Evolutionary conservation across 306 rosid genomes (phyloP), one percentile per base, ranked within the genome.

Genomic region (Cajanus cajan): DNA sequence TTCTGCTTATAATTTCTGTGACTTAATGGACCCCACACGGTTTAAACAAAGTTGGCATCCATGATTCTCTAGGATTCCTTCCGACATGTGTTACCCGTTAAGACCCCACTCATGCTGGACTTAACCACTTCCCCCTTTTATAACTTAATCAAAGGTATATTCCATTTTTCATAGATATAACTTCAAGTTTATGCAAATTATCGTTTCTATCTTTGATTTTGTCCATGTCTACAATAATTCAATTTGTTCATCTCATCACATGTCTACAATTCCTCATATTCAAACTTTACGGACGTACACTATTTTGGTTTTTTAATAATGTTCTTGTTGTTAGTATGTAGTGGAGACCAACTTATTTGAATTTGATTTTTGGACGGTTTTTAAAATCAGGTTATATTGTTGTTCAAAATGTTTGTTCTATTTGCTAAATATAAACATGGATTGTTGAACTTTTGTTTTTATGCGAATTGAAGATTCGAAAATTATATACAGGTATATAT

Each of bases 11-110:
- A 59, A 15, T 63, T 76, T 80, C 54, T 8, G 83, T 55, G 62
- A 39, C 54, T 64, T 48, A 55, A 65, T 76, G 94, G 98, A 81
- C 44, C 88, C 93, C 97, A 93, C 96, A 12, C 98, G 97, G 86
- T 91, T 89, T 91, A 87, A 87, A 84, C 82, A 85, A 86, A 87
- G 94, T 88, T 90, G 96, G 86, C 91, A 89, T 78, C 91, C 90
- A 90, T 90, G 72, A 86, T 85, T 83, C 80, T 84, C 76, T 13
- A 59, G 85, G 85, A 82, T 81, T 87, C 86, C 61, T 69, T 15
- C 87, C 85, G 88, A 89, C 96, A 87, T 74, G 83, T 80, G 80
- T 69, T 90, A 87, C 86, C 89, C 88, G 85, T 88, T 83, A 81
- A 67, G 88, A 83, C 85, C 92, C 97, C 93, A 87, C 96, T 37